Conservation (phyloP, 176 grass and related monocot genomes). For the Saccharum officinarum region DNA sequence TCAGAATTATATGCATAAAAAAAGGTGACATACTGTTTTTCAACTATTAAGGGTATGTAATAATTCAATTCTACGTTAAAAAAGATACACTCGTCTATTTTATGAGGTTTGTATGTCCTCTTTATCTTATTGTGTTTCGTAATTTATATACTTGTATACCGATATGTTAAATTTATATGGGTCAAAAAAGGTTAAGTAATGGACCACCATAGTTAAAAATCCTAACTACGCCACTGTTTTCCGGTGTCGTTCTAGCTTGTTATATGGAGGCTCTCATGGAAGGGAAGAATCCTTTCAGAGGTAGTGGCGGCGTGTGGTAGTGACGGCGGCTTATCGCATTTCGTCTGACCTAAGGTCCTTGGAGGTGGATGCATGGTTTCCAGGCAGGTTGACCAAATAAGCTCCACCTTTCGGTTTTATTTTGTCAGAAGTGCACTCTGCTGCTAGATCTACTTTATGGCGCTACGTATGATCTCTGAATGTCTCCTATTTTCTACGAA, state of each 20-base stretch:
- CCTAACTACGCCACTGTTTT: neutral
- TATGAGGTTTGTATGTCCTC: too few relatives aligned
- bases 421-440: neutral
- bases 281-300: conserved; percentile 5
- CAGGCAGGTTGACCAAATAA: neutral
- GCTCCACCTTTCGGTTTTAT: neutral
- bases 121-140: too few relatives aligned
- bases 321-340: neutral
- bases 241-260: neutral
- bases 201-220: too few relatives aligned
- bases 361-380: neutral
- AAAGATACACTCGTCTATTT: too few relatives aligned
- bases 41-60: too few relatives aligned
- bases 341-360: neutral
- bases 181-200: too few relatives aligned
- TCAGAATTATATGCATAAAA: too few relatives aligned
- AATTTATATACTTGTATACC: too few relatives aligned
- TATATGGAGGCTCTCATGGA: neutral
- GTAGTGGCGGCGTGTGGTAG: neutral
- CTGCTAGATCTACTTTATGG: neutral
- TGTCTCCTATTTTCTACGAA: neutral
- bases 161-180: too few relatives aligned
- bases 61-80: too few relatives aligned
- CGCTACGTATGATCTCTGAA: neutral
- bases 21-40: too few relatives aligned